Base-by-base conservation (phyloP, 768 basidiomycete species). In the Pulveroboletus frians region DNA sequence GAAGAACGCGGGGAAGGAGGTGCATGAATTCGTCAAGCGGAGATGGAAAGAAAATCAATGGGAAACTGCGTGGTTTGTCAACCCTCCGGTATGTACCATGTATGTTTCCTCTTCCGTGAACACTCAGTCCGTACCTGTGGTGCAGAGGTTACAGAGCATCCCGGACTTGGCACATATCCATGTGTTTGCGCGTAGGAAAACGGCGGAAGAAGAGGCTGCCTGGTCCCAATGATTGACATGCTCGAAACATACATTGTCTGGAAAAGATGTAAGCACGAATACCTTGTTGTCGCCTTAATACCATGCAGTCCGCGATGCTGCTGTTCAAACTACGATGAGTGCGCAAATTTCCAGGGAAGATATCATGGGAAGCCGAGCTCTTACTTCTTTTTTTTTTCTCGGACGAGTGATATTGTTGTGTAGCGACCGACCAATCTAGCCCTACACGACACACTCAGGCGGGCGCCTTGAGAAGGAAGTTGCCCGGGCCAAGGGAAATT, bases 11-110 rank as follows among this genome's bases (percentile, higher is more conserved):
- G 82, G 81, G 6, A 62, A 55, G 37, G 81, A 87, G 53, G 79
- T 90, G 37, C 72, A 78, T 30, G 67, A 65, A 42, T 92, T 85
- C 64, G 77, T 93, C 11, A 73, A 68, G 62, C 73, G 71, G 41
- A 70, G 80, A 41, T 92, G 91, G 91, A 57, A 60, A 15, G 86
- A 89, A 59, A 63, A 59, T 5, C 76, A 78, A n/a, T 93, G 88
- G 89, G 91, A 93, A 68, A 89, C 88, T 0, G 88, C 87, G 2
- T 93, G 91, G 91, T 92, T 92, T 60, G 85, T 90, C 37, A 92
- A 92, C 61, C 90, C 90, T 37, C 87, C 84, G 43, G 90, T 92
- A 58, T 62, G 85, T 43, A 26, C 45, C 13, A 10, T 44, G 17
- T 9, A 10, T 20, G 13, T 3, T 31, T n/a, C 3, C 8, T 32